Conservation (phyloP, 208 protist genomes). For the Tetramitus jugosus region DNA sequence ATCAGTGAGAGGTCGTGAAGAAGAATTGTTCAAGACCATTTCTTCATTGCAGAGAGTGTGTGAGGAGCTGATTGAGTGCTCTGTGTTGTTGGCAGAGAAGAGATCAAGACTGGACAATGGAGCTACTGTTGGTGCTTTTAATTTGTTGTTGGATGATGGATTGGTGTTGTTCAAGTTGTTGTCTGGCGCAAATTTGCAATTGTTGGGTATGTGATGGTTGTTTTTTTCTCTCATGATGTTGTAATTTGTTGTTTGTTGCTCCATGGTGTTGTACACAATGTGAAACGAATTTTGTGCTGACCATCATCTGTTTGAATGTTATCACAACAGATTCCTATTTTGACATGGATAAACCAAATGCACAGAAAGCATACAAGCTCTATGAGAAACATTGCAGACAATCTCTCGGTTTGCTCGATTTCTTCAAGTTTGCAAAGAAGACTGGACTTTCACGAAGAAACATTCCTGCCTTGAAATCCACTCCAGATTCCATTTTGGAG, state of each 20-base stretch:
- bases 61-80: neutral
- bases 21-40: neutral
- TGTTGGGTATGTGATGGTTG: slow-evolving; percentile 12
- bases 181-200: neutral
- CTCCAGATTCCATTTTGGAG: neutral
- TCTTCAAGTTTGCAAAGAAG: neutral
- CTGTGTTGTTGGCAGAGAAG: neutral
- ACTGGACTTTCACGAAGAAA: neutral
- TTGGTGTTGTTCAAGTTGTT: slow-evolving; percentile 6
- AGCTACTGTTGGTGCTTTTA: slow-evolving; percentile 8
- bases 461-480: slow-evolving; percentile 7
- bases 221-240: neutral
- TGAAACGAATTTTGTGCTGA: too few species aligned
- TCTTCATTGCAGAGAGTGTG: neutral
- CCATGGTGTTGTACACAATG: too few species aligned
- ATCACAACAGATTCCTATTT: too few species aligned
- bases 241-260: too few species aligned
- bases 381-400: neutral
- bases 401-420: neutral
- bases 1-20: neutral
- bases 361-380: neutral
- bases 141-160: neutral
- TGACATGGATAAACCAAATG: neutral
- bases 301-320: too few species aligned
- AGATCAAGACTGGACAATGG: neutral